Evolutionary conservation across 2,329 filamentous ascomycete species (phyloP).

Genomic region (Peltaster fructicola): DNA sequence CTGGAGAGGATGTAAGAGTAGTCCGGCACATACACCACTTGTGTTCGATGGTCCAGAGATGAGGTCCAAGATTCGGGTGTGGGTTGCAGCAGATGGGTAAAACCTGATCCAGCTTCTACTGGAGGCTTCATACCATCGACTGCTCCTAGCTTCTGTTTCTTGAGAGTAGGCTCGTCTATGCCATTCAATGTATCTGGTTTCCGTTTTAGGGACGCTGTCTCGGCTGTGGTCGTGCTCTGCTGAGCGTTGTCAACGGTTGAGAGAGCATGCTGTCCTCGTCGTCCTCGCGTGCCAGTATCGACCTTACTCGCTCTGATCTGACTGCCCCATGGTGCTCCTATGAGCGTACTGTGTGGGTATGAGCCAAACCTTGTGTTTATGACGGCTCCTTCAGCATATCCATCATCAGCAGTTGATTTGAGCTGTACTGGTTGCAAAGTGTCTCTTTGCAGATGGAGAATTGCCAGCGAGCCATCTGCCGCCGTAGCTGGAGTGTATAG

Average conservation of each 20-base stretch:
- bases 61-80: conserved; percentile 72
- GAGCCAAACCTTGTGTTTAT: conserved; percentile 91
- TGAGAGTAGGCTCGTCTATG: conserved; percentile 16
- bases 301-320: conserved; percentile 81
- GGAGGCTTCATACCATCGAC: conserved; percentile 37
- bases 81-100: conserved; percentile 60
- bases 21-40: conserved; percentile 75
- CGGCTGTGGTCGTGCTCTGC: too few species aligned
- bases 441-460: conserved; percentile 79
- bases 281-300: conserved; percentile 73
- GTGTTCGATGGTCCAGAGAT: conserved; percentile 63
- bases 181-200: conserved; percentile 18
- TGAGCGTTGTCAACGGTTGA: too few species aligned
- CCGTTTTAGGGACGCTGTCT: too few species aligned
- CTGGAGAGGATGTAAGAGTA: conserved; percentile 72
- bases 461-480: conserved; percentile 49
- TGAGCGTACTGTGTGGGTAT: conserved; percentile 32
- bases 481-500: conserved; percentile 51
- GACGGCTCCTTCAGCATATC: conserved; percentile 27
- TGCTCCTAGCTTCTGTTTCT: too few species aligned
- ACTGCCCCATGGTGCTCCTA: conserved; percentile 73
- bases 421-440: conserved; percentile 57
- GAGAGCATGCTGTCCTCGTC: too few species aligned
- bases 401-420: conserved; percentile 21
- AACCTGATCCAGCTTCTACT: conserved; percentile 43